phyloP scores from a whole-genome alignment of 2,329 filamentous ascomycete genomes.

The Balansia obtecta region DNA sequence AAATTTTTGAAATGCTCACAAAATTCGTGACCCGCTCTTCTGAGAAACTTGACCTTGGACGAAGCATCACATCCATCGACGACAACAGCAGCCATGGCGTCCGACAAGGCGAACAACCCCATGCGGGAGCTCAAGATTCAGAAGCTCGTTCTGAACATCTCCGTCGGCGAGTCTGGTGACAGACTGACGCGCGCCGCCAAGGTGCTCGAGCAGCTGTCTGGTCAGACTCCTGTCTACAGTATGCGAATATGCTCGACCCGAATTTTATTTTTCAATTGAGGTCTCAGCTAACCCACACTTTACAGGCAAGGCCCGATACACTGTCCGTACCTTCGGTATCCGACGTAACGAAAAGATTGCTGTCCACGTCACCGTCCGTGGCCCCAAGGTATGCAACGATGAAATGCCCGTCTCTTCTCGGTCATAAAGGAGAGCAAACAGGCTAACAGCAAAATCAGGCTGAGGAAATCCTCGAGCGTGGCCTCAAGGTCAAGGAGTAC shows the following conservation, averaged over 20 bases:
- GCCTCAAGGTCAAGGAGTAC: slow-evolving; percentile 99
- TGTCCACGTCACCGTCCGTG: slow-evolving; percentile 98
- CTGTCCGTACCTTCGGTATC: slow-evolving; percentile 99
- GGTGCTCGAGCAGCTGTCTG: slow-evolving; percentile 98
- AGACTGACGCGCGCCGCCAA: slow-evolving; percentile 99
- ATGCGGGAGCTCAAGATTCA: slow-evolving; percentile 99
- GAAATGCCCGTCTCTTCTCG: neutral
- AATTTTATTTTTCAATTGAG: slow-evolving; percentile 1
- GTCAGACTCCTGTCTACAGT: slow-evolving; percentile 99
- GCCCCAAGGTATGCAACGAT: slow-evolving; percentile 50
- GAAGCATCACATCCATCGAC: slow-evolving; percentile 23
- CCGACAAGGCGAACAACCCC: slow-evolving; percentile 89
- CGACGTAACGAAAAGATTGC: slow-evolving; percentile 99
- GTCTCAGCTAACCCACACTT: slow-evolving; percentile 9
- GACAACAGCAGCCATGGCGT: slow-evolving; percentile 32
- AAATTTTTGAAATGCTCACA: slow-evolving; percentile 25
- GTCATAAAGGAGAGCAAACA: neutral
- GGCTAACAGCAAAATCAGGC: slow-evolving; percentile 40
- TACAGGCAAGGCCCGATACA: slow-evolving; percentile 97
- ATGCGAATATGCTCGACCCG: slow-evolving; percentile 21
- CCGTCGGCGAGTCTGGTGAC: slow-evolving; percentile 99
- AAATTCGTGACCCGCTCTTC: slow-evolving; percentile 18
- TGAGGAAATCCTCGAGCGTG: slow-evolving; percentile 99
- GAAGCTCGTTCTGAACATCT: slow-evolving; percentile 99
- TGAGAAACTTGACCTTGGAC: slow-evolving; percentile 19